Base-by-base conservation (phyloP, 1,284 basidiomycete genomes). In the Tausonia pullulans region DNA sequence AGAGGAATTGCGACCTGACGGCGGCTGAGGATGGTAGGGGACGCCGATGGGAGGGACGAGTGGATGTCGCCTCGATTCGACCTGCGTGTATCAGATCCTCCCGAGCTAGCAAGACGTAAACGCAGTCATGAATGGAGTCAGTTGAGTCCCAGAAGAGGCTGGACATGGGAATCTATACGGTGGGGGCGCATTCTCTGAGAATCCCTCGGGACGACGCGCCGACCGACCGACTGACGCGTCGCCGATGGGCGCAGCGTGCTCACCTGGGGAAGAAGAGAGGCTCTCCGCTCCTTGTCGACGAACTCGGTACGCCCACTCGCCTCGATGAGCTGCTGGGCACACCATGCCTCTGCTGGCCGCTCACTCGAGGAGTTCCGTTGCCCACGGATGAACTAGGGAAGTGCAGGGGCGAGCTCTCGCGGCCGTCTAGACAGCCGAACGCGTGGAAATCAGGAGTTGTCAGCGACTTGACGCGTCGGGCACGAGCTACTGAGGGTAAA, bases 51-150 rank as follows among this genome's bases (percentile, higher is more conserved):
- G 53, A 85, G 76, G 5, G 86, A 85, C 2, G 88, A 87, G 72
- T 91, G 88, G 51, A 93, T 90, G 71, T 93, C 89, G 2, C 89
- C 89, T 60, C 89, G 82, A 46, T 84, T 80, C 67, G 85, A 85
- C 72, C 79, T 83, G n/a, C 82, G 81, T n/a, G 86, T 84, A 3
- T 82, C 82, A 1, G 79, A 76, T 39, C 76, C 73, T 8, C 57
- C 60, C 6, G 65, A 66, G 5, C 53, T 60, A 51, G 48, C 51
- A 39, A 53, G 43, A 27, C 46, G 43, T 14, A 7, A 39, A 11
- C 44, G n/a, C 14, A 27, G 27, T 13, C 0, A 7, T n/a, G 44
- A 10, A 16, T n/a, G 51, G 11, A 5, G 45, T 27, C 39, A 59
- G 27, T n/a, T n/a, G 59, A 40, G 27, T 48, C 73, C 74, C 49